Conservation (phyloP, 83 land plant species). For the Larix sibirica region DNA sequence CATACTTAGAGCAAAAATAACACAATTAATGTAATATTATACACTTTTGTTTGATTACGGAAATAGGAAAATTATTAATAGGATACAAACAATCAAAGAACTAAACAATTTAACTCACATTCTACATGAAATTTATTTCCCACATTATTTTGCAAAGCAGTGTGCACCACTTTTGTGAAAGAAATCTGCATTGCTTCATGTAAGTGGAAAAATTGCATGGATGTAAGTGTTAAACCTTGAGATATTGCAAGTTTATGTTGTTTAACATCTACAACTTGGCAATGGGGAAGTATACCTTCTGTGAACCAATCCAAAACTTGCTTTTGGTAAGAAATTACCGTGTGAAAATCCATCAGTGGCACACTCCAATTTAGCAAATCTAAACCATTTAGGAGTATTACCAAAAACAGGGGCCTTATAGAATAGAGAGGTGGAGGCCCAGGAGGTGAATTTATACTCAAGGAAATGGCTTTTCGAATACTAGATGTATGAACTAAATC, state of each 20-base stretch:
- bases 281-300: conserved; percentile 79
- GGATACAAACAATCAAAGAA: too few species aligned
- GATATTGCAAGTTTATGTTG: conserved; percentile 67
- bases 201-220: neutral
- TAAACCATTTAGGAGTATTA: conserved; percentile 80
- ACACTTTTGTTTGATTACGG: too few species aligned
- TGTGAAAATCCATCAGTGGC: conserved; percentile 80
- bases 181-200: neutral
- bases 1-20: too few species aligned
- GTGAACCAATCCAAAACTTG: conserved; percentile 89
- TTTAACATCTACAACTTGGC: conserved; percentile 87
- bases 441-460: conserved; percentile 40
- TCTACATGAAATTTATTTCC: too few species aligned
- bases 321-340: conserved; percentile 88
- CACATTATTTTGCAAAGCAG: neutral
- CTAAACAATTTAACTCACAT: too few species aligned
- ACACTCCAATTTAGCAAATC: conserved; percentile 69
- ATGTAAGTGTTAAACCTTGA: too few species aligned
- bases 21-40: too few species aligned
- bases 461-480: conserved; percentile 43
- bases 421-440: conserved; percentile 92
- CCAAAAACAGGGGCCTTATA: conserved; percentile 83
- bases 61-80: too few species aligned
- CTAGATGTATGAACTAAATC: conserved; percentile 29
- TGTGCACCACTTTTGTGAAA: neutral